Conservation (phyloP, 2,329 filamentous ascomycete genomes). For the Stagonosporopsis rhizophila region DNA sequence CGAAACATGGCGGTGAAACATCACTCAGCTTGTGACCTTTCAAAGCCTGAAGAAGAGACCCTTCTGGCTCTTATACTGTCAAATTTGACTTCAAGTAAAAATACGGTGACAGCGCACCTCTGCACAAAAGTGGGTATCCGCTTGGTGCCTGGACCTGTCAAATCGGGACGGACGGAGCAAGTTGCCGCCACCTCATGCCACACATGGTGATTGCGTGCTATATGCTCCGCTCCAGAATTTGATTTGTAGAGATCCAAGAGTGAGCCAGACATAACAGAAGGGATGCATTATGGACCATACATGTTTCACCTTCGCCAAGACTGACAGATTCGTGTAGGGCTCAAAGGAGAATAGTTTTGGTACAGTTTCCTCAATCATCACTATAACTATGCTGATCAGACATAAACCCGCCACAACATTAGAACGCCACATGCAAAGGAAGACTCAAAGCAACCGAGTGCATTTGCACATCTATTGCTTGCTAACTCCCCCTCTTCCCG, state of each 20-base stretch:
- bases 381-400: background rate
- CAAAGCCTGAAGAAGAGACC: slow-evolving; percentile 1
- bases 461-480: background rate
- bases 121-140: background rate
- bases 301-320: background rate
- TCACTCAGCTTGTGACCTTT: slow-evolving; percentile 8
- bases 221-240: background rate
- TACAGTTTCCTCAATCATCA: background rate
- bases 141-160: background rate
- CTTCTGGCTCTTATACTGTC: slow-evolving; percentile 6
- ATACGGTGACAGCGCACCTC: slow-evolving; percentile 12
- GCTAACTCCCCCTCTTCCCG: background rate
- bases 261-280: background rate
- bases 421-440: background rate
- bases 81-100: background rate
- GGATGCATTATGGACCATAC: background rate
- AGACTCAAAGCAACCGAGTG: background rate
- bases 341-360: no score
- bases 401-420: background rate
- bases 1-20: slow-evolving; percentile 19
- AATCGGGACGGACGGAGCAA: slow-evolving; percentile 1
- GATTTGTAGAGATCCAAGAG: background rate
- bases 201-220: background rate
- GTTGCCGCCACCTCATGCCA: background rate
- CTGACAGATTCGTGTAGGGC: no score